Conservation (phyloP, 1,284 basidiomycete genomes). For the Cryptococcus maquisensis region DNA sequence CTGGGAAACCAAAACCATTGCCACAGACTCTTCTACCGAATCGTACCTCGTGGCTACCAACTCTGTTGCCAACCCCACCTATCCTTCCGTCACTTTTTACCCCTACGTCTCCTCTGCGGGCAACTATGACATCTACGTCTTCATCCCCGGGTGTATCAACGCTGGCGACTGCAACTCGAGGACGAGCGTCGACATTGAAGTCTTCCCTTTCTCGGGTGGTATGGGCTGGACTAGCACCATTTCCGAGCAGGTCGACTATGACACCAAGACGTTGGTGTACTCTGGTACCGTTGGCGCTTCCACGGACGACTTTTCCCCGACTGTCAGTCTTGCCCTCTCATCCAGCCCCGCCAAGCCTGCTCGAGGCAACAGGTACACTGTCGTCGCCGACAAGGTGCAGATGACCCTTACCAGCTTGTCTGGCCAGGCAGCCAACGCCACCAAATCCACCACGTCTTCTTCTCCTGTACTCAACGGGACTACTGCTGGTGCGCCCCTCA, state of each 20-base stretch:
- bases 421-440: constrained; percentile 20
- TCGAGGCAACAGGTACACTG: constrained; percentile 62
- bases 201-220: constrained; percentile 69
- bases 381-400: constrained; percentile 77
- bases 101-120: constrained; percentile 86
- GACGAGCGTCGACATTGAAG: constrained; percentile 75
- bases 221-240: constrained; percentile 64
- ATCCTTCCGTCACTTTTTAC: constrained; percentile 79
- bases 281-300: constrained; percentile 73
- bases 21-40: constrained; percentile 68
- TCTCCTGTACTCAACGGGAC: constrained; percentile 15
- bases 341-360: constrained; percentile 60
- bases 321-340: constrained; percentile 66
- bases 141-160: constrained; percentile 78
- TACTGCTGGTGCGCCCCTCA: constrained; percentile 5
- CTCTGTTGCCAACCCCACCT: constrained; percentile 56
- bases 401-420: constrained; percentile 57
- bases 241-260: constrained; percentile 67
- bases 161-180: constrained; percentile 75
- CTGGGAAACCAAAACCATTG: constrained; percentile 63
- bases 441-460: constrained; percentile 8
- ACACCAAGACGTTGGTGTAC: constrained; percentile 66
- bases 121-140: constrained; percentile 75
- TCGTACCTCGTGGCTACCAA: constrained; percentile 68
- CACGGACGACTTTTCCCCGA: constrained; percentile 64